Conservation (phyloP, 2,329 filamentous ascomycete species). For the Zasmidium citrigriseum region DNA sequence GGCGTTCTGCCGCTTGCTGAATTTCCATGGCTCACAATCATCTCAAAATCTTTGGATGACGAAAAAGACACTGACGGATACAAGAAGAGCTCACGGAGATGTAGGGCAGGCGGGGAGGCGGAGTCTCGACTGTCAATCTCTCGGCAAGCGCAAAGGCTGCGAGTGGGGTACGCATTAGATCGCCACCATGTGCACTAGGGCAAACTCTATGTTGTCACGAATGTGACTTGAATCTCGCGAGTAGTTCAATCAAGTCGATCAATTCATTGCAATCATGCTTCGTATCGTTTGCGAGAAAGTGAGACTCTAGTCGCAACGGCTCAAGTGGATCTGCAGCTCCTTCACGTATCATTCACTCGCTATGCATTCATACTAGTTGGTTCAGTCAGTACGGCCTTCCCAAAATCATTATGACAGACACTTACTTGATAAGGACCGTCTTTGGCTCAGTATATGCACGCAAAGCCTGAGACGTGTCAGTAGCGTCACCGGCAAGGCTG, state of each 20-base stretch:
- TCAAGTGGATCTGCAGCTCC: too few relatives aligned
- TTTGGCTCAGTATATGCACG: conserved; percentile 57
- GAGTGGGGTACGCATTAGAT: neutral
- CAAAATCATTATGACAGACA: neutral
- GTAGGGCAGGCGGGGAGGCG: neutral
- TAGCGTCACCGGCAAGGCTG: neutral
- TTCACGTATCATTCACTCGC: too few relatives aligned
- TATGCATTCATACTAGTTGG: conserved; percentile 3
- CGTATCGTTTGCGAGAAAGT: too few relatives aligned
- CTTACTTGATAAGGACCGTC: conserved; percentile 6
- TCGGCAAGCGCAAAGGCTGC: neutral
- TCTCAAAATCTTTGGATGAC: neutral
- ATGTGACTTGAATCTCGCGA: too few relatives aligned
- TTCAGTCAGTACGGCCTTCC: neutral
- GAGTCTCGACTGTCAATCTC: neutral
- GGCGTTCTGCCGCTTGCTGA: neutral
- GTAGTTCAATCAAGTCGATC: too few relatives aligned
- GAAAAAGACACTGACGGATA: neutral
- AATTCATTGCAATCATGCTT: too few relatives aligned
- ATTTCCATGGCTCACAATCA: neutral
- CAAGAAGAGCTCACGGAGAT: neutral
- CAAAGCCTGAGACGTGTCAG: conserved; percentile 35
- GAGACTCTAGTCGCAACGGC: too few relatives aligned
- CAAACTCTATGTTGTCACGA: neutral
- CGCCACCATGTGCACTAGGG: neutral